Base-by-base conservation (phyloP, 768 basidiomycete species). In the Pleurotus cornucopiae region DNA sequence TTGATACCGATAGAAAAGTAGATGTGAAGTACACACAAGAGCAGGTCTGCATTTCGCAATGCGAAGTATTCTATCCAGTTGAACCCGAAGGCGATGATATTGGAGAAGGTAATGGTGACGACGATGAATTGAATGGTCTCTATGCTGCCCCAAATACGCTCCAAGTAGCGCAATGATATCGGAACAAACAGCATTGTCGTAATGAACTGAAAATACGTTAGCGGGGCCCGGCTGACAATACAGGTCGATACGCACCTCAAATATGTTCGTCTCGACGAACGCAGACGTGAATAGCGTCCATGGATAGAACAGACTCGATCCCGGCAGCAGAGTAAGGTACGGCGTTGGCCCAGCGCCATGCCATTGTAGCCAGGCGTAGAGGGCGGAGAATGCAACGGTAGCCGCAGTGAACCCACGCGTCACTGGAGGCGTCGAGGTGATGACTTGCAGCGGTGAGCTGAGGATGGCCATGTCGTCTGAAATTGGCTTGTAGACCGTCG, bases 211-310 rank as follows among this genome's bases (percentile, higher is more conserved):
- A 48, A 26, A 13, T 56, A 6, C 18, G 59, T 46, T 63, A 56
- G 41, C 5, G 61, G 25, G 60, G 56, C 30, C 30, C 30, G 30
- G 30, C 30, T 34, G 30, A 34, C 30, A 34, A 34, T 34, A 11
- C 30, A 34, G 30, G 30, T 34, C 30, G 30, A 34, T 34, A 77
- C 88, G 64, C 56, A 94, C 97, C 83, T 95, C 94, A 56, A 90
- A 71, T 54, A 94, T 63, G 58, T 79, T 86, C 46, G 85, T 83
- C 73, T 99, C 97, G 14, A 97, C 89, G 58, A 94, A 82, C 16
- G 84, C 88, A 2, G 91, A 88, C 4, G 89, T 94, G n/a, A 94
- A 72, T 61, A 98, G 80, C 2, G 93, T 93, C 97, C 97, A 99
- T 46, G 96, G 96, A 59, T 86, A 85, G 69, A 87, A 91, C 26